Conservation (phyloP, 257 asterid species). For the Solanum lignicaule region DNA sequence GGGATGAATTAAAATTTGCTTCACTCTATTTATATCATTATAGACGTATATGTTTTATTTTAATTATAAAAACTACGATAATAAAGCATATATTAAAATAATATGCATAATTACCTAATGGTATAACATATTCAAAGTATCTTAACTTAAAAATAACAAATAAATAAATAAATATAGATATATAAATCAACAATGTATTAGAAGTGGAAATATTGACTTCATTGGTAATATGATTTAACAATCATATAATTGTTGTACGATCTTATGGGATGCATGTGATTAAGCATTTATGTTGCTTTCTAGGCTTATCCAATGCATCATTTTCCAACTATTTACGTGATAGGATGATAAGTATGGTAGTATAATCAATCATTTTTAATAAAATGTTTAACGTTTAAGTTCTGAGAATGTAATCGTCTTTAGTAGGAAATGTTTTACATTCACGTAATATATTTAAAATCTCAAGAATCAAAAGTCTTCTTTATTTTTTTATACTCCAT, state of each 20-base stretch:
- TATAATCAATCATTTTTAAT: too few species aligned
- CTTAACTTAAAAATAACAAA: not conserved
- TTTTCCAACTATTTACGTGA: not conserved
- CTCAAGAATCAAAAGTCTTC: fast-evolving
- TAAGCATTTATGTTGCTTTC: not conserved
- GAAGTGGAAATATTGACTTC: not conserved
- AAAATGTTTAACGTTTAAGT: not conserved
- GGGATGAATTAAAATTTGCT: not conserved
- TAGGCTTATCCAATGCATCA: not conserved
- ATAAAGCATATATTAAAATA: not conserved
- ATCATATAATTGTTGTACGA: not conserved
- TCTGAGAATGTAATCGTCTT: fast-evolving
- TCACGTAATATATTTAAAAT: not conserved
- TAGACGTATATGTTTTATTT: not conserved
- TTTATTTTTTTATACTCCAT: not conserved
- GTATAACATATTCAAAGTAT: not conserved
- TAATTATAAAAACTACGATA: not conserved
- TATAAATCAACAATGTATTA: not conserved
- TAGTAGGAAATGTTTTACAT: not conserved
- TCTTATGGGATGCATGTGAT: not conserved
- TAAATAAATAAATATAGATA: not conserved
- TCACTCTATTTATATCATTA: not conserved
- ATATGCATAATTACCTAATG: not conserved
- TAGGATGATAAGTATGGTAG: not conserved
- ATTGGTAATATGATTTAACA: not conserved